Conservation (phyloP, 2,329 filamentous ascomycete genomes). For the Ceratocystis albifundus region DNA sequence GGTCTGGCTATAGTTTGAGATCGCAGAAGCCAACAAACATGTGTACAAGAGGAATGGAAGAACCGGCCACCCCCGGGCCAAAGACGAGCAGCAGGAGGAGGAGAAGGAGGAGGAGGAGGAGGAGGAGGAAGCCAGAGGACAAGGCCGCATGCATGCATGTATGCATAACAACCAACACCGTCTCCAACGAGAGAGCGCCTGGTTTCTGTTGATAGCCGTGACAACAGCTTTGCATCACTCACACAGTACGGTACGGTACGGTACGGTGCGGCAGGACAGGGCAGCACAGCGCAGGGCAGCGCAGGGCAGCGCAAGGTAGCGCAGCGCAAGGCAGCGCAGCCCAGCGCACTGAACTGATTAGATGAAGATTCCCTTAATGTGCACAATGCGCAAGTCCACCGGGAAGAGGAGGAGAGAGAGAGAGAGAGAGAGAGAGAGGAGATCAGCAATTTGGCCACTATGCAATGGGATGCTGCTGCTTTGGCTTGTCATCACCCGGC, state of each 20-base stretch:
- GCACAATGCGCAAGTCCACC: background rate
- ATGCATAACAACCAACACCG: background rate
- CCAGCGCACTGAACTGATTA: background rate
- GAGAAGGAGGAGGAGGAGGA: background rate
- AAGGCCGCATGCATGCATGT: background rate
- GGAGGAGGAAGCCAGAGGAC: background rate
- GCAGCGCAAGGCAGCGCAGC: background rate
- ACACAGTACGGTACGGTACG: no score
- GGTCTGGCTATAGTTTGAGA: background rate
- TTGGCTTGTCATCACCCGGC: slow-evolving; percentile 4
- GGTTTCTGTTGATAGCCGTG: background rate
- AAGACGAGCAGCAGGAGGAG: background rate
- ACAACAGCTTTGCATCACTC: background rate
- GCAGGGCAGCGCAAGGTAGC: background rate
- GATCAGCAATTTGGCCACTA: background rate
- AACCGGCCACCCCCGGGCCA: background rate
- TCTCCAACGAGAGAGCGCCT: background rate
- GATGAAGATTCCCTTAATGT: background rate
- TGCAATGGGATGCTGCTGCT: background rate
- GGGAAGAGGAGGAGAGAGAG: no score
- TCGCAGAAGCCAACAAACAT: background rate
- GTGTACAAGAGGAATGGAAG: background rate
- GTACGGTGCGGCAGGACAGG: no score
- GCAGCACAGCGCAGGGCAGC: background rate
- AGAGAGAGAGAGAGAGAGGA: no score